Percentiles rank a stretch among this genome's conserved stretches.
Conservation (phyloP, 805 yeast species). For the Suhomyces tanzawaensis region DNA sequence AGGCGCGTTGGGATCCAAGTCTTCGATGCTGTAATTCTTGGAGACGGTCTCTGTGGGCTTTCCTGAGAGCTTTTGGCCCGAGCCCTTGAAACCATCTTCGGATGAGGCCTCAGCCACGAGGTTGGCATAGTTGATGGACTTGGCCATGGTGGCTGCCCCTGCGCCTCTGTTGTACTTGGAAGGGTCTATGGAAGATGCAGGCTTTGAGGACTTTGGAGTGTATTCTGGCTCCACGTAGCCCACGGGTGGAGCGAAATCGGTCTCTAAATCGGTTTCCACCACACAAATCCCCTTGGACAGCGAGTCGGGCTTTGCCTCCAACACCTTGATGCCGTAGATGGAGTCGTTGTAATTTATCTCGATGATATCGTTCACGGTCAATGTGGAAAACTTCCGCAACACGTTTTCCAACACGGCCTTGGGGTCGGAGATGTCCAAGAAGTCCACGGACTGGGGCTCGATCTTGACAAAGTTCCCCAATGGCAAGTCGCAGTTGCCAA, state of each 20-base stretch:
- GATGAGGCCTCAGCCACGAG: constrained; percentile 45
- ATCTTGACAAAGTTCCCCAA: constrained; percentile 86
- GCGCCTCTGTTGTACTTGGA: constrained; percentile 36
- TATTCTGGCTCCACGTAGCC: constrained; percentile 93
- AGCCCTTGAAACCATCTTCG: constrained; percentile 47
- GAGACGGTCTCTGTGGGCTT: constrained; percentile 30
- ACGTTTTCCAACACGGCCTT: constrained; percentile 95
- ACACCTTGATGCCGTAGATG: constrained; percentile 72
- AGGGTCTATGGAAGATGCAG: constrained; percentile 30
- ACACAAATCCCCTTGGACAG: constrained; percentile 75
- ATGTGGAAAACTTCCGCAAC: constrained; percentile 81
- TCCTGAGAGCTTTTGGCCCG: constrained; percentile 73
- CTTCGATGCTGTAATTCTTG: constrained; percentile 35
- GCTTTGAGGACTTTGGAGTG: constrained; percentile 40
- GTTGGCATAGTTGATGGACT: constrained; percentile 61
- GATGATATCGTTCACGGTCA: constrained; percentile 80
- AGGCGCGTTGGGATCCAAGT: constrained; percentile 53
- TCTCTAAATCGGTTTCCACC: constrained; percentile 92
- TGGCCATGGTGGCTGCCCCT: constrained; percentile 74
- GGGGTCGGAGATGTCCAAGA: constrained; percentile 90
- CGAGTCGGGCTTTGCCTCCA: constrained; percentile 82
- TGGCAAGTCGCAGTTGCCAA: constrained; percentile 76
- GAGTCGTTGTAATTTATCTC: constrained; percentile 82
- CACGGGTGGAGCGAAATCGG: constrained; percentile 98
- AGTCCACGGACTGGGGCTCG: constrained; percentile 93